A percentile compares a stretch with the other conserved stretches of the same genome.
Evolutionary conservation across 2,329 filamentous ascomycete species (phyloP).

Genomic region (Ploettnerulaceae sp.): DNA sequence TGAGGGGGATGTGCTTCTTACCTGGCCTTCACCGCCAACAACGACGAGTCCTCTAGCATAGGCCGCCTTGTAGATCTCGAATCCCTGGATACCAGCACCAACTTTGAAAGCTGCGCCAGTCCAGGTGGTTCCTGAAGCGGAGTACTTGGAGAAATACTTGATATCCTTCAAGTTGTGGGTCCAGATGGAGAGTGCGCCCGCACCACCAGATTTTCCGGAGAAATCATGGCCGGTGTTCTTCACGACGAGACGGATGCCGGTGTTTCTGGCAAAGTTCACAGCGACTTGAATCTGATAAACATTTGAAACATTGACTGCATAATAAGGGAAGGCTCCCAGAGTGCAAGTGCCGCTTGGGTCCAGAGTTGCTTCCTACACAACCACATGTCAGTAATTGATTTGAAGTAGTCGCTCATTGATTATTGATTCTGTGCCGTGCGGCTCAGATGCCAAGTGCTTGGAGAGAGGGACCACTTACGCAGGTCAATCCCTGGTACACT

Average conservation of each 20-base stretch:
- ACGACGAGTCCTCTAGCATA: constrained; percentile 41
- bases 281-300: constrained; percentile 43
- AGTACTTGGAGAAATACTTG: constrained; percentile 35
- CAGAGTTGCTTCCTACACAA: constrained; percentile 28
- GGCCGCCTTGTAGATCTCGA: constrained; percentile 40
- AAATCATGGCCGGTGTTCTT: constrained; percentile 28
- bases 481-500: constrained; percentile 41
- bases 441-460: neutral
- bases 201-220: constrained; percentile 29
- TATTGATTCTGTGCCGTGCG: too few species aligned
- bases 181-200: constrained; percentile 48
- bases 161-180: constrained; percentile 44
- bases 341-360: constrained; percentile 32
- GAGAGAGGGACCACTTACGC: constrained; percentile 14
- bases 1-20: neutral
- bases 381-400: neutral
- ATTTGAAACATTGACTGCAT: constrained; percentile 34
- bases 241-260: constrained; percentile 38
- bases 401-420: too few species aligned
- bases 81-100: constrained; percentile 42
- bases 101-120: constrained; percentile 36
- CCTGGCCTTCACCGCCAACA: constrained; percentile 41
- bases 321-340: constrained; percentile 29
- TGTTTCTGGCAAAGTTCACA: constrained; percentile 39
- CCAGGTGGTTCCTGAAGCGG: constrained; percentile 31